Conservation (phyloP, 148 eudicot species). For the Talinum fruticosum region DNA sequence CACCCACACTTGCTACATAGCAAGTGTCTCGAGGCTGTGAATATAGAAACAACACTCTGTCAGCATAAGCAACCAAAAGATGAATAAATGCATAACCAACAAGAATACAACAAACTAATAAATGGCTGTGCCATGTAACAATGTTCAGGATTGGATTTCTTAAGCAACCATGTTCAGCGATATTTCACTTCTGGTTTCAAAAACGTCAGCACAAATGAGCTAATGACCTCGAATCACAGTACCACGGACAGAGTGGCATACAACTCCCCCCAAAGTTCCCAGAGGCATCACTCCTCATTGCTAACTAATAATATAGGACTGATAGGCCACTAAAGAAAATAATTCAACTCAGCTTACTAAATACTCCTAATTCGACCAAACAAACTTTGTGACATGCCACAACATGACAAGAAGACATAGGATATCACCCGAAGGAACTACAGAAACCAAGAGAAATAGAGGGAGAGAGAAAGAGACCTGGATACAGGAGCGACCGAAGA, state of each 20-base stretch:
- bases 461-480: slow-evolving; percentile 46
- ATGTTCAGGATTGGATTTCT: background rate
- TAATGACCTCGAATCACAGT: background rate
- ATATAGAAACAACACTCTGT: background rate
- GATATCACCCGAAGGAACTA: background rate
- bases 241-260: too few species aligned
- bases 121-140: background rate
- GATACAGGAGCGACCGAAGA: slow-evolving; percentile 64
- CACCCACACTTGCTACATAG: slow-evolving; percentile 64
- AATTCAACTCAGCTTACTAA: background rate
- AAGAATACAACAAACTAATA: background rate
- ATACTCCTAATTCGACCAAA: background rate
- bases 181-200: background rate
- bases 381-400: background rate
- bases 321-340: background rate
- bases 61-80: background rate
- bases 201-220: background rate
- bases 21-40: slow-evolving; percentile 91
- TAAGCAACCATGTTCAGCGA: background rate
- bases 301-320: background rate
- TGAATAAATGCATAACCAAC: background rate
- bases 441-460: background rate
- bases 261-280: background rate
- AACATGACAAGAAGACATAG: background rate
- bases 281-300: background rate